A percentile compares a stretch with the other conserved stretches of the same genome.
These are phyloP conservation scores for Lenwebbia sp. DNA, from an alignment of 345 rosid genomes.

Conservation along the genomic window DNA sequence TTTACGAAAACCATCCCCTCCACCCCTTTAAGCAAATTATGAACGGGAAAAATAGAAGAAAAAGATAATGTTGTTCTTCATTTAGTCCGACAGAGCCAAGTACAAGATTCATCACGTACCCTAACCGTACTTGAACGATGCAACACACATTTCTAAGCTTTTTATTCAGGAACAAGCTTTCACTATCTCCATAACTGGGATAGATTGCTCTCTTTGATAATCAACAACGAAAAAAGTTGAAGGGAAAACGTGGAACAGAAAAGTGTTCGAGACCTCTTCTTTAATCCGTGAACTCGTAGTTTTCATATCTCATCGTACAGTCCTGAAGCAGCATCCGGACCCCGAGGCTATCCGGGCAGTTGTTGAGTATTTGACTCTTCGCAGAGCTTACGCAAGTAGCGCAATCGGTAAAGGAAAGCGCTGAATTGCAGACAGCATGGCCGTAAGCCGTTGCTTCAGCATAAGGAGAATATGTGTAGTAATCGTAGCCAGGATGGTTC, in stretches of 20 bases:
- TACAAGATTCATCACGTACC: not conserved
- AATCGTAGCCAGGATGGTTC: not conserved
- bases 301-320: slow-evolving; percentile 3
- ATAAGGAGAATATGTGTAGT: not conserved
- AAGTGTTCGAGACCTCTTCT: not conserved
- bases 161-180: not conserved
- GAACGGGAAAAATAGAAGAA: not conserved
- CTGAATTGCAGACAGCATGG: not conserved
- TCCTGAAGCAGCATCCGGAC: not conserved
- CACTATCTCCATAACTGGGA: not conserved
- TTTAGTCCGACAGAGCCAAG: not conserved
- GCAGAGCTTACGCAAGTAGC: not conserved
- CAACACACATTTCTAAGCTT: not conserved
- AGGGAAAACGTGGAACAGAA: not conserved
- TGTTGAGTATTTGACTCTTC: not conserved
- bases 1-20: too few relatives aligned
- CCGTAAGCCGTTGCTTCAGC: not conserved
- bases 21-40: too few relatives aligned
- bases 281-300: not conserved
- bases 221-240: not conserved
- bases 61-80: not conserved
- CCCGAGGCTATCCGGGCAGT: not conserved
- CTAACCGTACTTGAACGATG: not conserved
- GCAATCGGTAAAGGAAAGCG: not conserved
- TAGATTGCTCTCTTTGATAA: not conserved